Conservation (phyloP, 495 filamentous ascomycete species). For the Glonium stellatum region DNA sequence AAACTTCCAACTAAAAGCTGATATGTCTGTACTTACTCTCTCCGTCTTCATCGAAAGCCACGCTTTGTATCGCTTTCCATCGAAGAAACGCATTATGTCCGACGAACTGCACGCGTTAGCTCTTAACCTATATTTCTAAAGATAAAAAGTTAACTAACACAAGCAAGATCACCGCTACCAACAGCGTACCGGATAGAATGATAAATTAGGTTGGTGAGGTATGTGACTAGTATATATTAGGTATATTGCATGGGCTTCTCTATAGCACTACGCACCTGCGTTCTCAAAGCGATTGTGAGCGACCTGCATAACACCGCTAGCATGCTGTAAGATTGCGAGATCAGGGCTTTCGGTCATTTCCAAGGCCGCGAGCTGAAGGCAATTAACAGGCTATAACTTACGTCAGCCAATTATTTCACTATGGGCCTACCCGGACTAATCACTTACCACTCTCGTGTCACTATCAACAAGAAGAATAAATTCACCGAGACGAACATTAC, state of each 20-base stretch:
- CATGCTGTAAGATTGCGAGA: slow-evolving; percentile 39
- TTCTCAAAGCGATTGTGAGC: slow-evolving; percentile 37
- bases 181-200: slow-evolving; percentile 68
- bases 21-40: slow-evolving; percentile 65
- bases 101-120: slow-evolving; percentile 58
- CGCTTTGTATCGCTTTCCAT: slow-evolving; percentile 28
- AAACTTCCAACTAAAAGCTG: no score
- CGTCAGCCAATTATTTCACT: no score
- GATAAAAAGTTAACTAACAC: no score
- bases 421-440: no score
- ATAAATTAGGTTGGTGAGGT: slow-evolving; percentile 74
- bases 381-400: slow-evolving; percentile 39
- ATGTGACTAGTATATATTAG: no score
- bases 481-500: slow-evolving; percentile 53
- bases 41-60: slow-evolving; percentile 59
- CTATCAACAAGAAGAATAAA: slow-evolving; percentile 29
- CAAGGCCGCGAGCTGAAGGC: slow-evolving; percentile 35
- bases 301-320: slow-evolving; percentile 39
- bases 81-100: slow-evolving; percentile 33
- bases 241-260: no score
- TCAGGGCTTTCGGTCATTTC: slow-evolving; percentile 39
- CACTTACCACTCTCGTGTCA: slow-evolving; percentile 27
- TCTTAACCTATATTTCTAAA: no score
- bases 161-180: slow-evolving; percentile 67
- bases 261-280: no score